These are phyloP conservation scores for Ceratobasidium sp. DNA, from an alignment of 1,284 basidiomycete genomes.

Conservation along the genomic window DNA sequence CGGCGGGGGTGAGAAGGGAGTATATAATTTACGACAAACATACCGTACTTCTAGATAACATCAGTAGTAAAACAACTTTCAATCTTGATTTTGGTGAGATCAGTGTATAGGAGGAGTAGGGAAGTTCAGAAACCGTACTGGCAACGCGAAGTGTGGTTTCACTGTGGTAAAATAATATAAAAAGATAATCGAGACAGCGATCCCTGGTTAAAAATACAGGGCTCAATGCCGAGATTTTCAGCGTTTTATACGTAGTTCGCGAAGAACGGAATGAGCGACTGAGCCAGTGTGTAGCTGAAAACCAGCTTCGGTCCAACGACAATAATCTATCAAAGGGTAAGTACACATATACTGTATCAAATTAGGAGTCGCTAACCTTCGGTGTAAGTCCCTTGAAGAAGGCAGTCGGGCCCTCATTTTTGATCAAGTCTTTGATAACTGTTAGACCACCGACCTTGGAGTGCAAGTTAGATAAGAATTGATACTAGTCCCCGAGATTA, in stretches of 20 bases:
- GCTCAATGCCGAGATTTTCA: neutral
- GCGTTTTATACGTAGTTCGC: slow-evolving; percentile 77
- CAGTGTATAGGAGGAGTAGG: no score
- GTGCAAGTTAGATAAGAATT: neutral
- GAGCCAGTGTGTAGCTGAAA: slow-evolving; percentile 97
- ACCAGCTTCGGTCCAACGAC: slow-evolving; percentile 98
- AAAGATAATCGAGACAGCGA: neutral
- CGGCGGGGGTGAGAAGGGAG: no score
- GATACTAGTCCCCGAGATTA: neutral
- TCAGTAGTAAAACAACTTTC: no score
- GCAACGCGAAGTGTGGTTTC: neutral
- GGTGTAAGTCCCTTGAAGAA: slow-evolving; percentile 98
- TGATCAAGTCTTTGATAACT: slow-evolving; percentile 88
- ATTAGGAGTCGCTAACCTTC: slow-evolving; percentile 67
- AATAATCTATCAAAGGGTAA: slow-evolving; percentile 69
- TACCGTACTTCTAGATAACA: no score
- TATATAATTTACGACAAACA: no score
- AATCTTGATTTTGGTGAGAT: no score
- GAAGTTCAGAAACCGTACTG: neutral
- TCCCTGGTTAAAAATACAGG: neutral
- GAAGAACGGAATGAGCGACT: slow-evolving; percentile 94
- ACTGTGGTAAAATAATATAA: slow-evolving; percentile 2
- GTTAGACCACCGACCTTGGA: slow-evolving; percentile 73
- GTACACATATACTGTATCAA: neutral
- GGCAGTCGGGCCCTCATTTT: slow-evolving; percentile 84